Base-by-base conservation (phyloP, 352 stramenopile genomes). In the Phytophthora kernoviae region DNA sequence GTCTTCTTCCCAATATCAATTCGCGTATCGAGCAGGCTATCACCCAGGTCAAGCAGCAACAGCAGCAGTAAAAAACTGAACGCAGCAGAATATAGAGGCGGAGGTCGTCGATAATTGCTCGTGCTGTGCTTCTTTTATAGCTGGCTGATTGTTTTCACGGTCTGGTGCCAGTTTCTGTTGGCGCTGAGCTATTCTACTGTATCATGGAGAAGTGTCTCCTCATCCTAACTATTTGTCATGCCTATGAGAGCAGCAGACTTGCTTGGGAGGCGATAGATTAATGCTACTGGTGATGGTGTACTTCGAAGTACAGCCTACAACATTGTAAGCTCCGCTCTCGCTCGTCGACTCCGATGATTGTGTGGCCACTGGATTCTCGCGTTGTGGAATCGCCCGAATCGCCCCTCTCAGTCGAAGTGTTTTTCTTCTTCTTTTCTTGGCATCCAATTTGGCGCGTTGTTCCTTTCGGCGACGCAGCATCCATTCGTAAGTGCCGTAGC, bases 401-500 rank as follows among this genome's bases (percentile, higher is more conserved):
- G 24, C 24, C 24, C 24, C 24, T 30, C 24, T 30, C 24, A 30
- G 3, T 30, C 24, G 24, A 30, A 30, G 24, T 30, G 6, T 30
- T 30, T 6, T 30, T 3, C 24, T 30, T 30, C 6, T 30, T 56
- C 26, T 62, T 62, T 77, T 88, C 50, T 70, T 70, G 8, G 74
- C 80, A n/a, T 81, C 79, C 6, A 79, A 59, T 54, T 88, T 88
- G 50, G 75, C 77, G 8, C 83, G 83, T 41, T 87, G 77, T 40
- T 78, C 71, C 36, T 85, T 87, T 12, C 87, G 84, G 10, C 83
- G 84, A 30, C 82, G 82, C 57, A 95, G 62, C 80, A 93, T 93
- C 84, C 85, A 95, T 66, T 95, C 87, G 70, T 95, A 95, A 36
- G 87, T 95, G 44, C 87, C 87, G 58, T 90, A 94, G 18, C 87